A percentile compares a stretch with the other conserved stretches of the same genome.
phyloP scores from a whole-genome alignment of 2,329 filamentous ascomycete species.

The Alternaria sp. region DNA sequence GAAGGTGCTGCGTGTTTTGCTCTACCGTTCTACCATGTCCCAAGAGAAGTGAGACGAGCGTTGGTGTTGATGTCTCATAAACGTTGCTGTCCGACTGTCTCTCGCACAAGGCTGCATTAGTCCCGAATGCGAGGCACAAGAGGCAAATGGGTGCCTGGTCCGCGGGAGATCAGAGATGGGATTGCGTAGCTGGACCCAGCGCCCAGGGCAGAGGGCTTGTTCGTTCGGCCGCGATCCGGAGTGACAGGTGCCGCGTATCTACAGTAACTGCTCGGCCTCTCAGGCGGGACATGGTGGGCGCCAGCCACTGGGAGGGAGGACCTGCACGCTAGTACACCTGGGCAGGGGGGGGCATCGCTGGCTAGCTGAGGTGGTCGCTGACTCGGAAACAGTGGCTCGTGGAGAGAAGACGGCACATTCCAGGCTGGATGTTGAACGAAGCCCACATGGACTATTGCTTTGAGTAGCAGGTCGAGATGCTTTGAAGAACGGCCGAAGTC shows the following conservation, averaged over 20 bases:
- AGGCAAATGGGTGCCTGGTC: conserved; percentile 7
- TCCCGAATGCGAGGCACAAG: conserved; percentile 8
- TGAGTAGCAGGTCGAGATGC: background rate
- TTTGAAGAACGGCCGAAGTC: background rate
- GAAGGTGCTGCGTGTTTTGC: background rate
- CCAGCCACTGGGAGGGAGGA: conserved; percentile 17
- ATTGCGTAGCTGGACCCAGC: conserved; percentile 15
- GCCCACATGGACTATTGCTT: background rate
- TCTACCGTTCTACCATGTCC: conserved; percentile 1
- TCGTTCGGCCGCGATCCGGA: conserved; percentile 15
- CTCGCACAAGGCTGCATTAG: conserved; percentile 6
- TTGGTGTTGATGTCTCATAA: conserved; percentile 14
- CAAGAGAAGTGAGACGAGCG: conserved; percentile 11
- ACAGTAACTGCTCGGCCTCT: conserved; percentile 16
- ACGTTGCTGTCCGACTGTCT: conserved; percentile 11
- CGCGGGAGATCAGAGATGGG: conserved; percentile 4
- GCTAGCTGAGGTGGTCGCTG: conserved; percentile 27
- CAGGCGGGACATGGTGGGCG: conserved; percentile 11
- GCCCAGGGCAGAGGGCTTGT: conserved; percentile 6
- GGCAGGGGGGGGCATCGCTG: conserved; percentile 15
- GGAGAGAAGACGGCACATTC: conserved; percentile 1
- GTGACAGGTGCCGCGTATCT: conserved; percentile 11
- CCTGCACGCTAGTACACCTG: conserved; percentile 15
- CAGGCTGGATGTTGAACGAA: background rate
- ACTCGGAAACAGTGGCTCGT: conserved; percentile 2